Evolutionary conservation across 2,329 filamentous ascomycete species (phyloP).

Genomic region (Neophaeococcomyces mojaviensis): DNA sequence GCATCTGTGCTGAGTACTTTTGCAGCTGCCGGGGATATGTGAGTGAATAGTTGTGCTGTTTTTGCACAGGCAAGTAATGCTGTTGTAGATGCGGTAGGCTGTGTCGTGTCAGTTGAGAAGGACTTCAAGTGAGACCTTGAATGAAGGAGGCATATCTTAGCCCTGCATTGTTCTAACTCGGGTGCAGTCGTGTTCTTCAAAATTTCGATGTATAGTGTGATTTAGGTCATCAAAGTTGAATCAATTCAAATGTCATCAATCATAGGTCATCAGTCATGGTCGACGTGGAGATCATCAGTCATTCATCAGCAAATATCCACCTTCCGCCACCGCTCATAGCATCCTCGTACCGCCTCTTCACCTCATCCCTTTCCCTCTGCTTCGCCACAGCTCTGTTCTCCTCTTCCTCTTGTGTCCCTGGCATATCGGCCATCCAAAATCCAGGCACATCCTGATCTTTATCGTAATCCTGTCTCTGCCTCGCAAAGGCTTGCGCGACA

Average conservation of each 20-base stretch:
- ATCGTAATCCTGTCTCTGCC: constrained; percentile 67
- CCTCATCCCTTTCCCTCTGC: constrained; percentile 54
- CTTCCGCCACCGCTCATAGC: constrained; percentile 53
- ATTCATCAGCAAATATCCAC: constrained; percentile 23
- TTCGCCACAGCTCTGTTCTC: constrained; percentile 58
- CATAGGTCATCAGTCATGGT: neutral
- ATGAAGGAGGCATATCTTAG: no score
- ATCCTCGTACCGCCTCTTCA: constrained; percentile 70
- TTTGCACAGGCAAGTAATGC: no score
- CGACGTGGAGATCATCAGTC: neutral
- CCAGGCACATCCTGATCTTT: constrained; percentile 70
- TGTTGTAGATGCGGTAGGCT: no score
- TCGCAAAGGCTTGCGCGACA: constrained; percentile 68
- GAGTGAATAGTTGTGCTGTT: no score
- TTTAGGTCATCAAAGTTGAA: no score
- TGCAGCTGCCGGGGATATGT: no score
- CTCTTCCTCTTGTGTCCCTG: constrained; percentile 71
- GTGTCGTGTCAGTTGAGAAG: no score
- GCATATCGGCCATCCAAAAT: constrained; percentile 88
- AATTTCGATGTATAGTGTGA: no score
- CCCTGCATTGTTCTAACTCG: no score
- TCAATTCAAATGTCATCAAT: neutral
- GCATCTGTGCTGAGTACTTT: no score
- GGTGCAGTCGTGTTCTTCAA: no score
- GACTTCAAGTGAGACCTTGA: no score